Evolutionary conservation across 768 basidiomycete genomes (phyloP).

Genomic region (Butyriboletus loyo): DNA sequence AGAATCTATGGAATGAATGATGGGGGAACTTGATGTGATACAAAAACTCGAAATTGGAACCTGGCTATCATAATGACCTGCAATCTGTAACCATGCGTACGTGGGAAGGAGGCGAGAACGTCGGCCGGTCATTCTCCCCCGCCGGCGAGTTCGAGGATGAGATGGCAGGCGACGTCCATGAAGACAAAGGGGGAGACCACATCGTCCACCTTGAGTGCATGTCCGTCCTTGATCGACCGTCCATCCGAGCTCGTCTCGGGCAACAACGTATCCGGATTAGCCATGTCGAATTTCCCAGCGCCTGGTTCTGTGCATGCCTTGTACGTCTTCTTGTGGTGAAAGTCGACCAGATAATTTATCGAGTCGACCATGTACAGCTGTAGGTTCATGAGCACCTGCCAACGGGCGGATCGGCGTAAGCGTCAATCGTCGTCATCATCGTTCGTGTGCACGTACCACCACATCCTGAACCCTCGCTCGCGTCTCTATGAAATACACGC

Average conservation of each 20-base stretch:
- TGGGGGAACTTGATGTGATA: slow-evolving; percentile 7
- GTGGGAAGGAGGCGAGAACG: not conserved
- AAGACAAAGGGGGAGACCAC: slow-evolving; percentile 89
- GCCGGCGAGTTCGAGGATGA: slow-evolving; percentile 92
- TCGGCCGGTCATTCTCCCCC: slow-evolving; percentile 38
- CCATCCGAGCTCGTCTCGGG: slow-evolving; percentile 56
- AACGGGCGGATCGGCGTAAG: not conserved
- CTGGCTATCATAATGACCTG: too few relatives aligned
- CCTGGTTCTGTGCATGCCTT: slow-evolving; percentile 64
- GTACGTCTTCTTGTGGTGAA: slow-evolving; percentile 96
- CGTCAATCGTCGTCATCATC: not conserved
- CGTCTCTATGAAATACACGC: slow-evolving; percentile 93
- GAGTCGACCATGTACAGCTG: slow-evolving; percentile 96
- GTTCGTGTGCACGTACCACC: slow-evolving; percentile 60
- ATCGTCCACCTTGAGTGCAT: slow-evolving; percentile 50
- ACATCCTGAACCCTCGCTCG: slow-evolving; percentile 86
- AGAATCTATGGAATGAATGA: slow-evolving; percentile 14
- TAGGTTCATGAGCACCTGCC: slow-evolving; percentile 91
- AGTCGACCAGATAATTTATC: slow-evolving; percentile 96
- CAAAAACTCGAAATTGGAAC: too few relatives aligned
- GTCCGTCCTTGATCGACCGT: slow-evolving; percentile 50
- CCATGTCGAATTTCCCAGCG: slow-evolving; percentile 71
- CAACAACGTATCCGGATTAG: slow-evolving; percentile 26
- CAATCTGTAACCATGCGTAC: not conserved
- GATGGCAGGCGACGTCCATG: slow-evolving; percentile 90